Evolutionary conservation across 768 basidiomycete species (phyloP).

Genomic region (Tricholoma flavovirens): DNA sequence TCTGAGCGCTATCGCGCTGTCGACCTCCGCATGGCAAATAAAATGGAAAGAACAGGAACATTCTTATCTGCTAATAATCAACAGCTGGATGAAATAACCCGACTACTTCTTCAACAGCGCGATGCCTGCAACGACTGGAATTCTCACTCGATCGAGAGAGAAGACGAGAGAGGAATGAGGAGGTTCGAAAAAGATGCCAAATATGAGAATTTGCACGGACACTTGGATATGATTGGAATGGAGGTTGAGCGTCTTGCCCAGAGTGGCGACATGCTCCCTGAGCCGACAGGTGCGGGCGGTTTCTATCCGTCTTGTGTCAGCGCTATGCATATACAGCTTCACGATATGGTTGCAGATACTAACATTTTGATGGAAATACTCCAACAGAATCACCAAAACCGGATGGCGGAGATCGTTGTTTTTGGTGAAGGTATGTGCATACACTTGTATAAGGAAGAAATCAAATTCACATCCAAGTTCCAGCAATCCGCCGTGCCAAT

Average conservation of each 20-base stretch:
- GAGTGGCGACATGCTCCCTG: background rate
- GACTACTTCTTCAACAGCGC: background rate
- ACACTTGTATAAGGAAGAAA: background rate
- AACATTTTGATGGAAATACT: conserved; percentile 5
- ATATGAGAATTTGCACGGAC: background rate
- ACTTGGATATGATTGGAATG: background rate
- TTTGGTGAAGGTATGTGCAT: conserved; percentile 10
- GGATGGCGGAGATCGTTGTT: conserved; percentile 7
- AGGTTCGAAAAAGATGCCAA: background rate
- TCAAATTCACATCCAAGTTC: background rate
- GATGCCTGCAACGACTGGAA: background rate
- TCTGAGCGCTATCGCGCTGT: too few species aligned
- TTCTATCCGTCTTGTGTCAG: background rate
- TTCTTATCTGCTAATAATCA: background rate
- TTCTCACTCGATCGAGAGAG: background rate
- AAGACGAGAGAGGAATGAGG: background rate
- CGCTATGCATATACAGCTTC: background rate
- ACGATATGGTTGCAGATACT: conserved; percentile 4
- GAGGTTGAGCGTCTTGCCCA: background rate
- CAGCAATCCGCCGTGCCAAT: background rate
- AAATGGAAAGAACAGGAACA: background rate
- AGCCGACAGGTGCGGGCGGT: background rate
- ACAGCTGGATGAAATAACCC: background rate
- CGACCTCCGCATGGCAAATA: too few species aligned
- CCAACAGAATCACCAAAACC: conserved; percentile 8